These are phyloP conservation scores for Sarocladium brachiariae DNA, from an alignment of 2,329 filamentous ascomycete genomes.

Conservation along the genomic window DNA sequence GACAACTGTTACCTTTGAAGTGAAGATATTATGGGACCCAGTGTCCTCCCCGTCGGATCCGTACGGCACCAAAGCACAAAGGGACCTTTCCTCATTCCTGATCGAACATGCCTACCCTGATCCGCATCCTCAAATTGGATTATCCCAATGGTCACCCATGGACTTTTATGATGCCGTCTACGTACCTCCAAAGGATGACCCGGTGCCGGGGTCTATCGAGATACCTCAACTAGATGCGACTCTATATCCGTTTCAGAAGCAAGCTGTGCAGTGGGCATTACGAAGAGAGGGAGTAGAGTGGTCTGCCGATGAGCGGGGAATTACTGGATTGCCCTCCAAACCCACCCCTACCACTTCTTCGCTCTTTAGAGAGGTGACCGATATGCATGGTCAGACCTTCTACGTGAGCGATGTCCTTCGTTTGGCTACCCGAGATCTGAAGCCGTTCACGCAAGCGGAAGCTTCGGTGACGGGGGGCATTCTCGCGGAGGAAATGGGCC, in stretches of 20 bases:
- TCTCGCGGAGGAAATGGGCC: slow-evolving; percentile 74
- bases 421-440: slow-evolving; percentile 43
- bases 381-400: slow-evolving; percentile 30
- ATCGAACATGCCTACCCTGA: neutral
- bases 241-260: slow-evolving; percentile 66
- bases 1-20: slow-evolving; percentile 24
- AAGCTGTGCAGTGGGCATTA: slow-evolving; percentile 65
- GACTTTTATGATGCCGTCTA: slow-evolving; percentile 66
- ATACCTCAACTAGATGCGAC: slow-evolving; percentile 39
- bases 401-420: slow-evolving; percentile 60
- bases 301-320: slow-evolving; percentile 14
- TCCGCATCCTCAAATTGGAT: neutral
- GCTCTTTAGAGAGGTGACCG: slow-evolving; percentile 20
- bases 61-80: neutral
- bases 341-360: neutral
- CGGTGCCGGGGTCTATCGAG: slow-evolving; percentile 28
- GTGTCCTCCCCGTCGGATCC: slow-evolving; percentile 22
- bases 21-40: slow-evolving; percentile 37
- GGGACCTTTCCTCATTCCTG: neutral
- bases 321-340: neutral
- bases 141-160: slow-evolving; percentile 34
- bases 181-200: slow-evolving; percentile 44
- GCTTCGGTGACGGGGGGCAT: slow-evolving; percentile 52
- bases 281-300: slow-evolving; percentile 55
- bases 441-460: slow-evolving; percentile 35